phyloP scores from a whole-genome alignment of 257 asterid species.

The Solanum sejunctum region DNA sequence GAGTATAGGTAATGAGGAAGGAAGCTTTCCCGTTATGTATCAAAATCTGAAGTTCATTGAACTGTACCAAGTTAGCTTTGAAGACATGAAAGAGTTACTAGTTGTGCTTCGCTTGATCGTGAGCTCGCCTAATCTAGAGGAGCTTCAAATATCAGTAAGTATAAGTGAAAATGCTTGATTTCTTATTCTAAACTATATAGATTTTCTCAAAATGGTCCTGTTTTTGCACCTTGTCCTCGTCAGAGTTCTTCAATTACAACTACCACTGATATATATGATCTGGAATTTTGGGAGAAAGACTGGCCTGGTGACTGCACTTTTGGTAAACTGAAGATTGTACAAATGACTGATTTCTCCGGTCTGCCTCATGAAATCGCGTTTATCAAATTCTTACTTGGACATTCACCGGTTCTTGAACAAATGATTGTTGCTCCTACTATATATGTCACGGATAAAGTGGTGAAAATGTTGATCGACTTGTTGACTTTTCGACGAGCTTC shows the following conservation, averaged over 20 bases:
- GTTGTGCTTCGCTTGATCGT: constrained; percentile 65
- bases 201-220: background rate
- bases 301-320: constrained; percentile 20
- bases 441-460: constrained; percentile 28
- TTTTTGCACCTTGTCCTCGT: background rate
- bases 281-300: constrained; percentile 35
- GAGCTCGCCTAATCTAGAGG: constrained; percentile 58
- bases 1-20: constrained; percentile 47
- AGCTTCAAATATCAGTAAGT: constrained; percentile 71
- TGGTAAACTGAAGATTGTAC: constrained; percentile 35
- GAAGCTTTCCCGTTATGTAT: constrained; percentile 26
- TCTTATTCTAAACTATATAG: background rate
- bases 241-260: constrained; percentile 51
- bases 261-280: constrained; percentile 16
- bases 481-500: constrained; percentile 72
- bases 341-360: constrained; percentile 45
- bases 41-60: constrained; percentile 54
- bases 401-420: constrained; percentile 47
- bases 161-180: background rate
- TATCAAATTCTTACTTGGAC: constrained; percentile 57
- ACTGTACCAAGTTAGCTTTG: constrained; percentile 80
- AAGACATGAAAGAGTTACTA: constrained; percentile 53
- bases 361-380: constrained; percentile 55
- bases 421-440: constrained; percentile 46
- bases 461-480: constrained; percentile 52